Evolutionary conservation across 371 early-diverging fungal species (phyloP).

Genomic region (Mortierella polycephala): DNA sequence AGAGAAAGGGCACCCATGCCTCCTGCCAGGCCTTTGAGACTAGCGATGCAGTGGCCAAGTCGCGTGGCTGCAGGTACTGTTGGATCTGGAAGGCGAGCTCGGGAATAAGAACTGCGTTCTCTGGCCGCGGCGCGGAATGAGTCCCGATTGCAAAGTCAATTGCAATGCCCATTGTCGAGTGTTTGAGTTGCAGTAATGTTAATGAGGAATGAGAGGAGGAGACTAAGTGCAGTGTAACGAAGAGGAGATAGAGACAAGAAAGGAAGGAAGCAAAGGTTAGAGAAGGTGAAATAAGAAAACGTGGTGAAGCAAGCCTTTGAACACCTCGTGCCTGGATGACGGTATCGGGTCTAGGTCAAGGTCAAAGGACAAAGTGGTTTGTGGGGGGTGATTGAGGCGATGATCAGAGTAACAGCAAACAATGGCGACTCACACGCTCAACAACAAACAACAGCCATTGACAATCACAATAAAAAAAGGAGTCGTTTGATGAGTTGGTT

Average conservation of each 20-base stretch:
- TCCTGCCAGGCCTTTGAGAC: constrained; percentile 45
- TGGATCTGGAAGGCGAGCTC: constrained; percentile 42
- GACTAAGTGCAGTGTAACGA: neutral
- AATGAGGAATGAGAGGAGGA: neutral
- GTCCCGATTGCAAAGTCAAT: constrained; percentile 15
- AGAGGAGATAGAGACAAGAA: neutral
- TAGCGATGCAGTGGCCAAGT: constrained; percentile 33
- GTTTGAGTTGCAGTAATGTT: neutral
- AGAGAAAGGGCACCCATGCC: constrained; percentile 41
- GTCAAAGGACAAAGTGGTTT: neutral
- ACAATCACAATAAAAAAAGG: neutral
- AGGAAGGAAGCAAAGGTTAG: neutral
- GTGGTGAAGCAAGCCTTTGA: neutral
- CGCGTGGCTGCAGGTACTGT: constrained; percentile 24
- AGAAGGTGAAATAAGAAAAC: neutral
- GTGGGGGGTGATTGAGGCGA: neutral
- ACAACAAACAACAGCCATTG: too few species aligned
- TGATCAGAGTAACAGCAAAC: neutral
- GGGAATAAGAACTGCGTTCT: constrained; percentile 37
- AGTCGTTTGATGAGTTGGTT: neutral
- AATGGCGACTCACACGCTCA: neutral
- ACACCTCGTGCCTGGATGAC: neutral
- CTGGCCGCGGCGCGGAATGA: neutral
- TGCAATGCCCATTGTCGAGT: constrained; percentile 17
- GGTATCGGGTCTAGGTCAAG: neutral